Base-by-base conservation (phyloP, 78 protist genomes). In the Dictyostelium firmibasis region DNA sequence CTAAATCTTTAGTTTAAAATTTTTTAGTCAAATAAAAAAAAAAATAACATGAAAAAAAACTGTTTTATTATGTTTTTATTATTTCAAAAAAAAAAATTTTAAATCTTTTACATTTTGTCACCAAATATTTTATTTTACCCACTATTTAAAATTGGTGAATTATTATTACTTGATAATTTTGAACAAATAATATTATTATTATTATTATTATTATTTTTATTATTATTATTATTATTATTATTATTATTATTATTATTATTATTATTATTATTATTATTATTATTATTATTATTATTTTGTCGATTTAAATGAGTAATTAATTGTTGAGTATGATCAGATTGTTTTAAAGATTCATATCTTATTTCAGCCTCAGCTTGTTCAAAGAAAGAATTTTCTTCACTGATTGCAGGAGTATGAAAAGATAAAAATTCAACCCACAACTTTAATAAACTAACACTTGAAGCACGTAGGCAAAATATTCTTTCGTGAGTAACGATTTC, bases 351-450 rank as follows among this genome's bases (percentile, higher is more conserved):
- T 25, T 78, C 93, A 25, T 36, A 57, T 79, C 81, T 35, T 18
- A 87, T 87, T 25, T 43, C 50, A 3, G 41, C 67, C 4, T 87
- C 93, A 23, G 93, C 93, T 44, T 87, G 85, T 64, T 87, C 93
- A 64, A 87, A 87, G 14, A 78, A 83, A 6, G 35, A 6, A 41
- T 87, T 87, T 29, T 87, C 93, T 33, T 87, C 93, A 36, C 47
- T 41, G 85, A 87, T 87, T 13, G 93, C 64, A 8, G 93, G 81
- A 8, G 93, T 87, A 14, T 87, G 84, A 18, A 38, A 60, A 1
- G 93, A 87, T 23, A 87, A n/a, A 31, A 87, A 77, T 83, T 87
- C 93, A n/a, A 64, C 93, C 93, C 93, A 87, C 1, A 87, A 10
- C 33, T 79, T 87, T 14, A 87, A 25, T 14, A 87, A 43, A 25